phyloP scores from a whole-genome alignment of 495 filamentous ascomycete genomes.

The Aspergillus indologenus region DNA sequence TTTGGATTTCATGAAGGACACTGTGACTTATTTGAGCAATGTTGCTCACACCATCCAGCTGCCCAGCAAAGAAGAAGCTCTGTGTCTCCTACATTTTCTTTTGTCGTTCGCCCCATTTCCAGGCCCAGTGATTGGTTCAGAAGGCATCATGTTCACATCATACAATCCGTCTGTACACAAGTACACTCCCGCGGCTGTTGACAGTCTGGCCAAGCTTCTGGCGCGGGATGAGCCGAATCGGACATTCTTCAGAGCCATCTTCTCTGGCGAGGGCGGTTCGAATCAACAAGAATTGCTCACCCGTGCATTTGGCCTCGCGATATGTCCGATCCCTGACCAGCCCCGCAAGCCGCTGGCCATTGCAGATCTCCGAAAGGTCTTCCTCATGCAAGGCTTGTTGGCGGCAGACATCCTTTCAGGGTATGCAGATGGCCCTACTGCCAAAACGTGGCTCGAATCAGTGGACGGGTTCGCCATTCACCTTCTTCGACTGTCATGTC shows the following conservation, averaged over 20 bases:
- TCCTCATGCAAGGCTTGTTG: slow-evolving; percentile 85
- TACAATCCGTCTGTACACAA: slow-evolving; percentile 79
- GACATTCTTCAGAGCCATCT: slow-evolving; percentile 74
- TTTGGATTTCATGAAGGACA: slow-evolving; percentile 94
- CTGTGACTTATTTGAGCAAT: slow-evolving; percentile 85
- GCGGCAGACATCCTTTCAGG: slow-evolving; percentile 84
- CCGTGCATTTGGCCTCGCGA: slow-evolving; percentile 80
- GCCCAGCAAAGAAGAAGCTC: slow-evolving; percentile 82
- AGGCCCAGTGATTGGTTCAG: slow-evolving; percentile 49
- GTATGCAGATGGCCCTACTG: slow-evolving; percentile 66
- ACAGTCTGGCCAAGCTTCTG: slow-evolving; percentile 86
- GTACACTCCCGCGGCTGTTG: slow-evolving; percentile 85
- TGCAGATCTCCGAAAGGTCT: slow-evolving; percentile 77
- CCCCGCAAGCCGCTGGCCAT: slow-evolving; percentile 52
- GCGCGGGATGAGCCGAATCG: slow-evolving; percentile 93
- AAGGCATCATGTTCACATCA: slow-evolving; percentile 67
- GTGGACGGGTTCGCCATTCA: slow-evolving; percentile 82
- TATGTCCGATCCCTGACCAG: slow-evolving; percentile 76
- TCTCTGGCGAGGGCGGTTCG: slow-evolving; percentile 65
- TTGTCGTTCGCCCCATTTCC: slow-evolving; percentile 81
- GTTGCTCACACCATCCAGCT: slow-evolving; percentile 75
- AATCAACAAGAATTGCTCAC: slow-evolving; percentile 77
- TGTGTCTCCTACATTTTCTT: slow-evolving; percentile 83
- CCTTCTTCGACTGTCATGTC: slow-evolving; percentile 67
- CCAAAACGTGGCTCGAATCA: slow-evolving; percentile 79